Percentiles rank a stretch among this genome's conserved stretches.
These are phyloP conservation scores for Coprinopsis sp. DNA, from an alignment of 768 basidiomycete species.

Conservation along the genomic window DNA sequence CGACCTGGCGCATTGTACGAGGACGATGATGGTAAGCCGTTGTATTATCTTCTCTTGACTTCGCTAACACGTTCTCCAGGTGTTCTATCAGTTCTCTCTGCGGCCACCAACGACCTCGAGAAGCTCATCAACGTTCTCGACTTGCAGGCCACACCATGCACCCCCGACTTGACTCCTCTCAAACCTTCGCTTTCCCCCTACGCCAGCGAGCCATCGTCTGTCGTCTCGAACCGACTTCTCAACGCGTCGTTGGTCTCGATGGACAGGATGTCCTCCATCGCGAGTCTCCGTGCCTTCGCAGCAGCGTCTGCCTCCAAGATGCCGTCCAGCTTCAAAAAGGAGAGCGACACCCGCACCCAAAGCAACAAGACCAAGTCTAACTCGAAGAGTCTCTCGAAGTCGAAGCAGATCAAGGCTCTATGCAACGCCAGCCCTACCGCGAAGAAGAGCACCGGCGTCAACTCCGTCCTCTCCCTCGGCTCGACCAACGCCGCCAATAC, in stretches of 20 bases:
- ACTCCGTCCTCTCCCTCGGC: not conserved
- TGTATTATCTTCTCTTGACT: constrained; percentile 1
- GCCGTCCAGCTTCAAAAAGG: too few species aligned
- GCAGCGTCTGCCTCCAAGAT: too few species aligned
- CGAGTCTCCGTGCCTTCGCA: too few species aligned
- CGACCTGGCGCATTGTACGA: constrained; percentile 50
- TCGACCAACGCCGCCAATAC: too few species aligned
- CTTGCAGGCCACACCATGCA: constrained; percentile 69
- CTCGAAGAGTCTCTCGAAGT: too few species aligned
- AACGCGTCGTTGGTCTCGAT: too few species aligned
- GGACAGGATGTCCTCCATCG: constrained; percentile 35
- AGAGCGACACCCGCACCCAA: too few species aligned
- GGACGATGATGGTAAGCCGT: constrained; percentile 51
- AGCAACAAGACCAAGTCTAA: not conserved
- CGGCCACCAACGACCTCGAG: constrained; percentile 76
- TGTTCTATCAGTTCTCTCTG: constrained; percentile 66
- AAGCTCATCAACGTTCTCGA: constrained; percentile 78
- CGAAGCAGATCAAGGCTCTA: constrained; percentile 20
- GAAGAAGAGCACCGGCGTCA: constrained; percentile 22
- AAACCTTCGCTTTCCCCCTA: constrained; percentile 28
- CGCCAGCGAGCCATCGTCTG: constrained; percentile 10
- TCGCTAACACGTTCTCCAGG: constrained; percentile 34
- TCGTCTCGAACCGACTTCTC: too few species aligned
- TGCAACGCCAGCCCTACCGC: constrained; percentile 19
- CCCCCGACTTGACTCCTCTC: constrained; percentile 43